Percentiles rank a stretch among this genome's conserved stretches.
Evolutionary conservation across 345 rosid genomes (phyloP).

Genomic region (Nasturtium officinale): DNA sequence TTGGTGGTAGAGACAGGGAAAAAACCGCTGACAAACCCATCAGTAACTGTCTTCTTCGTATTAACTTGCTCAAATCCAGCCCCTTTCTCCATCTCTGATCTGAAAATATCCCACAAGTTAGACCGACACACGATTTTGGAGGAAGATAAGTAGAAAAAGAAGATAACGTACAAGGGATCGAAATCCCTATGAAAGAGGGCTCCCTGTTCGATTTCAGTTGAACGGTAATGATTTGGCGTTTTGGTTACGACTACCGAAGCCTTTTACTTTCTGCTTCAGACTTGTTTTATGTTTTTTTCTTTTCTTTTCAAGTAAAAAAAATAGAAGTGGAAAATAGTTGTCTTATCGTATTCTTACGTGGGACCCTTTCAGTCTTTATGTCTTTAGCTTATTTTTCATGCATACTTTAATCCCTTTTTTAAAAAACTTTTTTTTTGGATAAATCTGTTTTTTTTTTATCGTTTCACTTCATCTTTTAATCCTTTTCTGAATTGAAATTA

Average conservation of each 20-base stretch:
- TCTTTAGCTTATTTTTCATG: slow-evolving; percentile 34
- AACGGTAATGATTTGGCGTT: slow-evolving; percentile 45
- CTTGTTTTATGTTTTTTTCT: not conserved
- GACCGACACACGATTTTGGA: not conserved
- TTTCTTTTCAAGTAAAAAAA: not conserved
- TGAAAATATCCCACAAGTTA: not conserved
- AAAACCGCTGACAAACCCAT: slow-evolving; percentile 63
- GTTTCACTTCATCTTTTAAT: not conserved
- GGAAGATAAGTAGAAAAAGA: slow-evolving; percentile 23
- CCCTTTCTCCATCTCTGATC: slow-evolving; percentile 38
- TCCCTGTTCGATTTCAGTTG: slow-evolving; percentile 36
- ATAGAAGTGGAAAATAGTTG: slow-evolving; percentile 31
- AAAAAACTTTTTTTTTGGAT: too few relatives aligned
- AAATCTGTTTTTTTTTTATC: too few relatives aligned
- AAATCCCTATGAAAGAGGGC: not conserved
- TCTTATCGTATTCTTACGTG: slow-evolving; percentile 39
- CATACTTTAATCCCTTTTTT: not conserved
- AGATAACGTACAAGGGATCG: slow-evolving; percentile 36
- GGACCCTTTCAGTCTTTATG: slow-evolving; percentile 22
- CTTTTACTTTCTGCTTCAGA: slow-evolving; percentile 32
- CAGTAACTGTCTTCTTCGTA: slow-evolving; percentile 46
- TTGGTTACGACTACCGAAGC: slow-evolving; percentile 30
- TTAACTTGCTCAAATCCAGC: slow-evolving; percentile 19
- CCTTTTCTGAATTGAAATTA: not conserved
- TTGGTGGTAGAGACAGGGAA: slow-evolving; percentile 67